Evolutionary conservation across 192 early-diverging fungal genomes (phyloP).

Genomic region (Umbelopsis ramanniana): DNA sequence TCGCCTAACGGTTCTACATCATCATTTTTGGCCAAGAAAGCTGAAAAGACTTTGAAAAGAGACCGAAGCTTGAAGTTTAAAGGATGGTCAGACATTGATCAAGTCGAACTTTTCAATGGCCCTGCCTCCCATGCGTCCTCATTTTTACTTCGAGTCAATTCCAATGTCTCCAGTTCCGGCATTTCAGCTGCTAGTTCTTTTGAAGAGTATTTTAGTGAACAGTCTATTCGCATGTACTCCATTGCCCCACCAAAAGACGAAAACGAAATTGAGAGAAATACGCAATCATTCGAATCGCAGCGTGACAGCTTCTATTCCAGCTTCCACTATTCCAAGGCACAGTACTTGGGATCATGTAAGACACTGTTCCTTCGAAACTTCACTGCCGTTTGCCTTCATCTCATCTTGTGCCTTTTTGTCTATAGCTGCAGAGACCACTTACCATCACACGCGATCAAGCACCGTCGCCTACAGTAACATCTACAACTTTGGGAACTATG

Average conservation of each 20-base stretch:
- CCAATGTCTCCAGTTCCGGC: slow-evolving; percentile 2
- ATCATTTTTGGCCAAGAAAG: slow-evolving; percentile 7
- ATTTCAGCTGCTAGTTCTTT: slow-evolving; percentile 22
- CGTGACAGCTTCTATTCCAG: slow-evolving; percentile 14
- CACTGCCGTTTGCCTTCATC: too few species aligned
- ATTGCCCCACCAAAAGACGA: slow-evolving; percentile 21
- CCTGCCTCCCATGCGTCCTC: slow-evolving; percentile 12
- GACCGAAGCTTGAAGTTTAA: slow-evolving; percentile 33
- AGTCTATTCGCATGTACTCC: slow-evolving; percentile 22
- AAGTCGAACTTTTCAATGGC: slow-evolving; percentile 39
- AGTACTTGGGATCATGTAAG: not conserved
- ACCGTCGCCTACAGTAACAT: slow-evolving; percentile 3
- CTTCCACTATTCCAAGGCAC: slow-evolving; percentile 14
- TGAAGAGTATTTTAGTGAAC: slow-evolving; percentile 41
- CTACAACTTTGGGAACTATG: slow-evolving; percentile 1
- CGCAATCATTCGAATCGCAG: slow-evolving; percentile 8
- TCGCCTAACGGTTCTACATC: not conserved
- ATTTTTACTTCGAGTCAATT: slow-evolving; percentile 30
- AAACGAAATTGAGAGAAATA: not conserved
- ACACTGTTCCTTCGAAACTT: too few species aligned
- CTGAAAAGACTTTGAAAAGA: slow-evolving; percentile 1
- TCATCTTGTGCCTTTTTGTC: not conserved
- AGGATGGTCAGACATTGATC: slow-evolving; percentile 43
- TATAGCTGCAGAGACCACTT: slow-evolving; percentile 10
- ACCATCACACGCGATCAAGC: slow-evolving; percentile 8